Base-by-base conservation (phyloP, 2,329 filamentous ascomycete species). In the Colletotrichum sublineola region DNA sequence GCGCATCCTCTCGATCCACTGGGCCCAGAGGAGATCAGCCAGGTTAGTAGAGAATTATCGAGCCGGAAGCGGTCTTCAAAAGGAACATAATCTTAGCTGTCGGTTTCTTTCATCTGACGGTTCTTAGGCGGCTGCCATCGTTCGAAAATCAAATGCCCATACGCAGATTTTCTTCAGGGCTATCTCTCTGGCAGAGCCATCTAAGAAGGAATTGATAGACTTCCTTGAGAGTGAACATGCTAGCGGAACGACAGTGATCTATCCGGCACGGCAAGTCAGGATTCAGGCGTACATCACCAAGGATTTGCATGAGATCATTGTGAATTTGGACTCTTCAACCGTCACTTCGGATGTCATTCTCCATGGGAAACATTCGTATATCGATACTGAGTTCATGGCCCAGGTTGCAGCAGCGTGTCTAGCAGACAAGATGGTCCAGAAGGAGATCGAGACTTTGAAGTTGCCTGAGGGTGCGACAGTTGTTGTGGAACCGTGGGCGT, bases 401-500 rank as follows among this genome's bases (percentile, higher is more conserved):
- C 78, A 80, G 11, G 84, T 85, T 0, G 87, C 88, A 57, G 77
- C 78, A 5, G 86, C 83, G 0, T 89, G 87, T 69, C 76, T 86
- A 24, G 81, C 78, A 0, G 81, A 88, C 55, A 44, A 74, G 0
- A 67, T 77, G 20, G 82, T 90, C 0, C 82, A 87, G 74, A 79
- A 78, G 0, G 84, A 85, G 63, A 83, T 87, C 29, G 62, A 77
- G 2, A 76, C 76, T 1, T 77, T 88, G 4, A 75, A 85, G 0
- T 77, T 90, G 0, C 87, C 88, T 0, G 74, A 79, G 6, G 84
- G 80, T 1, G 81, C 85, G 0, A 80, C 78, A 0, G 84, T 87
- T 1, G 80, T 85, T 4, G 82, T 88, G 48, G 88, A 90, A 74
- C 83, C 88, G 0, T 90, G 88, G 87, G 83, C 87, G 1, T 90